These are phyloP conservation scores for Magnaporthales sp. DNA, from an alignment of 2,329 filamentous ascomycete species.

Conservation along the genomic window DNA sequence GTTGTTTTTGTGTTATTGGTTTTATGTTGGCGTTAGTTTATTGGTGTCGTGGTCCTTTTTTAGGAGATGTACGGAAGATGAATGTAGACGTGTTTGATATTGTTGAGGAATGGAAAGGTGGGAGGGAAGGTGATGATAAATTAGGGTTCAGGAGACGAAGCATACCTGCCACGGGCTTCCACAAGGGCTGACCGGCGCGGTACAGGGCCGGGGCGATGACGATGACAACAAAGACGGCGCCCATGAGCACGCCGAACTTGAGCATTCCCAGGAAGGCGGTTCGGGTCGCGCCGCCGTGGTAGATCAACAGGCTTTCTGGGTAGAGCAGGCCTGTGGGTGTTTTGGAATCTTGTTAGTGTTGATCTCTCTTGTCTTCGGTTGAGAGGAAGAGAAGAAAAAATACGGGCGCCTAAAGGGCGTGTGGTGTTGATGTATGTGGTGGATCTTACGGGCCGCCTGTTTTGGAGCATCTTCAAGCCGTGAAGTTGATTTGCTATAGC, in stretches of 20 bases:
- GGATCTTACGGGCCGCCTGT: neutral
- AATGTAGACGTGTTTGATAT: no score
- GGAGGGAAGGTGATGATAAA: neutral
- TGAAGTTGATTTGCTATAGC: neutral
- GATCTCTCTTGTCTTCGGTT: neutral
- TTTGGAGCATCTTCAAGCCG: neutral
- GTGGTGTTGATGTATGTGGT: neutral
- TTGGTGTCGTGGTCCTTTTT: no score
- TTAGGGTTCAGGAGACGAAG: no score
- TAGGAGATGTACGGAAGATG: no score
- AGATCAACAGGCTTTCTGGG: conserved; percentile 58
- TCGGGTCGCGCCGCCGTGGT: conserved; percentile 61
- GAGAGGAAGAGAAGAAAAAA: neutral
- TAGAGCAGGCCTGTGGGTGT: conserved; percentile 27
- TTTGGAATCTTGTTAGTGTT: neutral
- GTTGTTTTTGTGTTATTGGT: neutral
- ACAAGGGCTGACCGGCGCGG: conserved; percentile 26
- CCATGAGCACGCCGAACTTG: conserved; percentile 62
- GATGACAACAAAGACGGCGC: conserved; percentile 57
- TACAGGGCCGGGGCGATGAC: conserved; percentile 52
- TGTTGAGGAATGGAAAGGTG: neutral
- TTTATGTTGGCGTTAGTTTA: no score
- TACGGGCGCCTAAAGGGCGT: neutral
- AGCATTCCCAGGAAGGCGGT: conserved; percentile 61
- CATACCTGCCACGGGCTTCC: conserved; percentile 28